A percentile compares a stretch with the other conserved stretches of the same genome.
phyloP scores from a whole-genome alignment of 2,329 filamentous ascomycete genomes.

The Cadophora gregata region DNA sequence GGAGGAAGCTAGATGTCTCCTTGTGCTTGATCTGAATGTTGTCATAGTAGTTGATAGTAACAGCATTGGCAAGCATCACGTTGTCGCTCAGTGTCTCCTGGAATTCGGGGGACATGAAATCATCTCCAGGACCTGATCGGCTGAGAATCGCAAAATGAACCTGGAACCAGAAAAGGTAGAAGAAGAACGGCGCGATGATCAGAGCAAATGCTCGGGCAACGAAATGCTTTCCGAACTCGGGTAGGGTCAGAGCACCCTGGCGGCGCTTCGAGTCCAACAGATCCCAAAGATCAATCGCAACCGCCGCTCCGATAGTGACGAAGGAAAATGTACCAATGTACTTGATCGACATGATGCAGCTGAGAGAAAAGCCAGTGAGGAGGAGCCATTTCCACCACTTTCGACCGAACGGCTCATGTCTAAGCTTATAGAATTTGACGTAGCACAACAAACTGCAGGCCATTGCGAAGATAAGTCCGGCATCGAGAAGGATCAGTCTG shows the following conservation, averaged over 20 bases:
- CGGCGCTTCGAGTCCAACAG: constrained; percentile 87
- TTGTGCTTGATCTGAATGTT: constrained; percentile 89
- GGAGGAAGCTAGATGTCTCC: constrained; percentile 94
- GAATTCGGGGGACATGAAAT: constrained; percentile 99
- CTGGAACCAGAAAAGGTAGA: constrained; percentile 99
- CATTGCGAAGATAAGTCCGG: constrained; percentile 94
- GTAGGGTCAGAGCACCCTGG: constrained; percentile 78
- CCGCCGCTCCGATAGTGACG: constrained; percentile 93
- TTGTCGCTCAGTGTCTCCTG: constrained; percentile 98
- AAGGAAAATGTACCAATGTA: constrained; percentile 98
- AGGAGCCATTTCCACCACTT: constrained; percentile 99
- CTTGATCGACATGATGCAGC: constrained; percentile 98
- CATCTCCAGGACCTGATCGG: constrained; percentile 90
- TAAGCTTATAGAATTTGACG: constrained; percentile 96
- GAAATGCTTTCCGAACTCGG: constrained; percentile 88
- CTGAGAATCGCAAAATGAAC: constrained; percentile 93
- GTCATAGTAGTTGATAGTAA: constrained; percentile 90
- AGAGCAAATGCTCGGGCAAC: constrained; percentile 83
- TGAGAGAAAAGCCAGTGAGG: constrained; percentile 90
- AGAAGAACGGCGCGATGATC: constrained; percentile 90
- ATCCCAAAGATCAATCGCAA: constrained; percentile 94
- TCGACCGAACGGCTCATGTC: constrained; percentile 85
- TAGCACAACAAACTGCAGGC: constrained; percentile 92
- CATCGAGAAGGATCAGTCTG: constrained; percentile 90
- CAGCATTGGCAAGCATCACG: constrained; percentile 83